Evolutionary conservation across 2,329 filamentous ascomycete species (phyloP), one percentile per base, ranked within the genome.

Genomic region (Coniosporium tulheliwenetii): DNA sequence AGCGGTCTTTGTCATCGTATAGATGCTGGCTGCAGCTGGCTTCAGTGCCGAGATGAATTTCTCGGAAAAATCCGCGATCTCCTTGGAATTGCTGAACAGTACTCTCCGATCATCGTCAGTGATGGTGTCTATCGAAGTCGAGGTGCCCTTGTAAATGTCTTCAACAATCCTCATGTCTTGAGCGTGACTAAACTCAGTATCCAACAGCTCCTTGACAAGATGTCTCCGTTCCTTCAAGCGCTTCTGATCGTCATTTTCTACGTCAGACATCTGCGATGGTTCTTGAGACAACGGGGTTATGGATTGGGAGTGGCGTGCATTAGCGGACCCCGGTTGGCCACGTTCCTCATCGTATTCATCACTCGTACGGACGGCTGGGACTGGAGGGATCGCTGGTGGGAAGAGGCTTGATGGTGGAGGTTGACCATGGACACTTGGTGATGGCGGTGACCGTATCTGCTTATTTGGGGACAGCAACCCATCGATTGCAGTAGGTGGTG

Each of bases 151-250:
- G 69, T 96, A 98, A 41, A 98, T 96, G 54, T 96, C 87, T 53
- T 93, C 85, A 2, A 94, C 81, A 40, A 98, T 89, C 57, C 87
- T 94, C 85, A 98, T 89, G 57, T 98, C 91, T 47, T 85, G 77
- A 42, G 93, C 79, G 60, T 93, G 96, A 5, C 81, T 79, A 38
- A 85, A 79, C 57, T 98, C 91, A 0, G 91, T 98, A 52, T 95
- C 86, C 37, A 95, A 73, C 32, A 98, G 67, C 59, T 98, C 91
- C 54, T 89, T 87, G 52, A 96, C 81, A 38, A 93, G 77, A 56
- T 93, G 77, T 41, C 81, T 77, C 14, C 91, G 81, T 55, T 89
- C 82, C 39, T 75, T 75, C 8, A 96, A 66, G n/a, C 82, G 77
- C 44, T 81, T 79, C 44, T 73, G 73, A 47, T 81, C 57, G 10